Evolutionary conservation across 2,329 filamentous ascomycete genomes (phyloP), one percentile per base, ranked within the genome.

Genomic region (Penicillium sumatraense): DNA sequence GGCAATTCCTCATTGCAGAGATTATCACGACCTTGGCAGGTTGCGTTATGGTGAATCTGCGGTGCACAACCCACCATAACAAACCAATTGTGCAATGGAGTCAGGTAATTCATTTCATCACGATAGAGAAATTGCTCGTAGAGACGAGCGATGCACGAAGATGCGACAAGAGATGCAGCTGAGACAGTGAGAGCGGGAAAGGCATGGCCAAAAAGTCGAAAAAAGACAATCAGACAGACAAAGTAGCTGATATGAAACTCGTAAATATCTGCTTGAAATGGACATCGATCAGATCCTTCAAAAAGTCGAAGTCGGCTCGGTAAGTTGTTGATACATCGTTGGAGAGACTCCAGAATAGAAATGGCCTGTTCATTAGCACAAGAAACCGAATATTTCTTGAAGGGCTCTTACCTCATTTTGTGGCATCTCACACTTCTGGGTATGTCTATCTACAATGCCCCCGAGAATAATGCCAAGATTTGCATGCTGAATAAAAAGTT

Each of bases 31-130:
- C 51, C 51, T 2, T 41, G 29, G 33, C n/a, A 48, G 21, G 20
- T 23, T 23, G 44, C 18, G 6, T 49, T 53, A 11, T 75, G 73
- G 49, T 55, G 52, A 21, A 55, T 54, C 13, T 56, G 49, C 18
- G 54, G 54, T 8, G 47, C 38, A 26, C 35, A 52, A 11, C 42
- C 56, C 7, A 58, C 51, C 55, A 58, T 58, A 20, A 60, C 7
- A 13, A 48, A 58, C 55, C 55, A 60, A 42, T 52, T 58, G 16
- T 60, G 51, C 16, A 58, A 45, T 23, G 51, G 48, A 14, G 50
- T 48, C 8, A 60, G 38, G 24, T 56, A 60, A 13, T 60, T 60
- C 16, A 58, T 56, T 20, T 60, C 55, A 21, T 60, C 58, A 5
- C 58, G 48, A n/a, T 31, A 40, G 7, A 50, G 11, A 11, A 60